These are phyloP conservation scores for Microdochium nivale DNA, from an alignment of 2,329 filamentous ascomycete genomes.

Conservation along the genomic window DNA sequence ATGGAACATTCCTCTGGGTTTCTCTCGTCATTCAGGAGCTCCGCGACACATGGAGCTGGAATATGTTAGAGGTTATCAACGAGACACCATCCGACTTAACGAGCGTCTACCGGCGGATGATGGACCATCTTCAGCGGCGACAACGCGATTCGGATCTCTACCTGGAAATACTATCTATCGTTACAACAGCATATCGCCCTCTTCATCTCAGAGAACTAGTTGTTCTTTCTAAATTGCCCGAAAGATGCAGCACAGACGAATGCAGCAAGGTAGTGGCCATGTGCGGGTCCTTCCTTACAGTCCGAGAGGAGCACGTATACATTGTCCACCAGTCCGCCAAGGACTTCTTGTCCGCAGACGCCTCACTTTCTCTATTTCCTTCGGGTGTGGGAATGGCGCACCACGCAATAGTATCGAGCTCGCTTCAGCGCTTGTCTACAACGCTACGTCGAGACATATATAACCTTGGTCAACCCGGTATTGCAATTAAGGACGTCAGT, in stretches of 20 bases:
- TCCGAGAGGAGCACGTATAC: slow-evolving; percentile 4
- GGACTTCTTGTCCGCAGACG: slow-evolving; percentile 7
- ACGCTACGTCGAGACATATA: neutral
- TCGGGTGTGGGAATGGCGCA: neutral
- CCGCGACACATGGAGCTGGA: neutral
- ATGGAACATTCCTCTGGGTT: slow-evolving; percentile 34
- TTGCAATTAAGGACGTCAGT: neutral
- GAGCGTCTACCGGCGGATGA: too few species aligned
- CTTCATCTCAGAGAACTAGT: too few species aligned
- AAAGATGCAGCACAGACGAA: too few species aligned
- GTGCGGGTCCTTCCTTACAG: slow-evolving; percentile 8
- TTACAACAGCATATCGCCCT: too few species aligned
- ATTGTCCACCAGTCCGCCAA: slow-evolving; percentile 11
- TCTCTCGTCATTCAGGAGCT: slow-evolving; percentile 25
- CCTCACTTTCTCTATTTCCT: neutral
- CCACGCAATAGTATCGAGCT: neutral
- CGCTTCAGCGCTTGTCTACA: neutral
- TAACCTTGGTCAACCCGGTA: neutral
- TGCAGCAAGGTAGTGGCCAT: slow-evolving; percentile 3
- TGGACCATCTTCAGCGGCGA: too few species aligned
- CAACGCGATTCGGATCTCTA: too few species aligned
- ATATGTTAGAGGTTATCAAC: neutral
- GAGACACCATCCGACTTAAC: neutral
- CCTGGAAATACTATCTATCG: too few species aligned
- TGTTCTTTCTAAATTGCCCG: too few species aligned